These are phyloP conservation scores for Hirschfeldia incana DNA, from an alignment of 345 rosid species.

Conservation along the genomic window DNA sequence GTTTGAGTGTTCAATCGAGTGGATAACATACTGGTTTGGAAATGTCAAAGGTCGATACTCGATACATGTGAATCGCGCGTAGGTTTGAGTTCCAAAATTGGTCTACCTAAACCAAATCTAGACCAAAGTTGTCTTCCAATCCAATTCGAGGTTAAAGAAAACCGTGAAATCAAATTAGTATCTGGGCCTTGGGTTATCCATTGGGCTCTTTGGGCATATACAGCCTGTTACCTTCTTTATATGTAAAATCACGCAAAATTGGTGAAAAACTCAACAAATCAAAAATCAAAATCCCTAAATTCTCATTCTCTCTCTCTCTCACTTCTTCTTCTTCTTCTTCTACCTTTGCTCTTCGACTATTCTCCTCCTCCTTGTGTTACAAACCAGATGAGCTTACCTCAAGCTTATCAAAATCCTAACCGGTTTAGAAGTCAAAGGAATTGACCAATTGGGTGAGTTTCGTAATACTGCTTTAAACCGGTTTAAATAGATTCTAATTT, in stretches of 20 bases:
- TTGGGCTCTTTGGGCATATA: no score
- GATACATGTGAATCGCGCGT: no score
- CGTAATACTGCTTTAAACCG: background rate
- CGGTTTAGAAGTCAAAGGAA: background rate
- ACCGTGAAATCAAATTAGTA: background rate
- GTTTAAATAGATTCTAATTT: background rate
- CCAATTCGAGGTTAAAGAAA: background rate
- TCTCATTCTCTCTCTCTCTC: background rate
- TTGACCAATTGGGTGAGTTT: background rate
- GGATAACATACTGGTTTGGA: no score
- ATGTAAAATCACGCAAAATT: background rate
- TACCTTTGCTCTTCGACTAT: background rate
- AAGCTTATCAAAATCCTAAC: background rate
- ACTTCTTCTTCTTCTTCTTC: background rate
- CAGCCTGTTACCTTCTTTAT: background rate
- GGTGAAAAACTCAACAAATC: background rate
- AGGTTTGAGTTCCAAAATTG: no score
- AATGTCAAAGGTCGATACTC: no score
- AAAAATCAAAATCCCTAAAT: background rate
- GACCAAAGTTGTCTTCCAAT: no score
- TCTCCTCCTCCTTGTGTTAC: background rate
- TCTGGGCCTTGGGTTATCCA: no score
- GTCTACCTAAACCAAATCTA: no score
- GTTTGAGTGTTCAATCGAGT: no score
- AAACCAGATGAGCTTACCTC: background rate